Evolutionary conservation across 306 rosid species (phyloP), one percentile per base, ranked within the genome.

Genomic region (Prunus armeniaca): DNA sequence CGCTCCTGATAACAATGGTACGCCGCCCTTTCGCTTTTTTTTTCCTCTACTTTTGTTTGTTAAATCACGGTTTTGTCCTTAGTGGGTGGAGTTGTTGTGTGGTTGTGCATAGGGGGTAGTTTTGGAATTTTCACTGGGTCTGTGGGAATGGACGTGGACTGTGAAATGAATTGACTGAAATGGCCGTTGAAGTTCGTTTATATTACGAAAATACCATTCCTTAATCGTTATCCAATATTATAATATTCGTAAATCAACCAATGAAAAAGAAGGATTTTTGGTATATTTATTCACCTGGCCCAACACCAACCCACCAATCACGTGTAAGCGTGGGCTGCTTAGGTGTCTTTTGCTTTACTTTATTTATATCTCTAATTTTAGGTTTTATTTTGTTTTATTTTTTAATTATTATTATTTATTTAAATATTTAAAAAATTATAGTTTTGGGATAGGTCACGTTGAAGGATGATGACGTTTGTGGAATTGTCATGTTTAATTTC

Each of bases 1-100:
- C 34, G 20, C 71, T 14, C 47, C 79, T 9, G 85, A 82, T 9
- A 78, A 65, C 12, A 88, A 71, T 64, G 91, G 91, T 88, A 82
- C 30, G 51, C 32, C 50, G 46, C 45, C 17, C 54, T 50, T 24
- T 22, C 66, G 27, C 0, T 27, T 46, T 75, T 47, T 24, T n/a
- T 43, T n/a, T 43, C 2, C 18, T 6, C 3, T 22, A 3, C n/a
- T 27, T 61, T 12, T 14, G 12, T 34, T 9, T 46, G 11, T 0
- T 2, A 2, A 51, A 45, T 51, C 58, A 50, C 73, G 2, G 1
- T 67, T 61, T 8, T 81, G 57, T 65, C 71, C 72, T 38, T 2
- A 18, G 25, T 65, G 2, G 17, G 2, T 67, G 46, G 3, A 43
- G 17, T 3, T 3, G 71, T 38, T 25, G 45, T 25, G 14, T 43